These are phyloP conservation scores for Chytriomyces sp. DNA, from an alignment of 192 early-diverging fungal genomes.

Conservation along the genomic window DNA sequence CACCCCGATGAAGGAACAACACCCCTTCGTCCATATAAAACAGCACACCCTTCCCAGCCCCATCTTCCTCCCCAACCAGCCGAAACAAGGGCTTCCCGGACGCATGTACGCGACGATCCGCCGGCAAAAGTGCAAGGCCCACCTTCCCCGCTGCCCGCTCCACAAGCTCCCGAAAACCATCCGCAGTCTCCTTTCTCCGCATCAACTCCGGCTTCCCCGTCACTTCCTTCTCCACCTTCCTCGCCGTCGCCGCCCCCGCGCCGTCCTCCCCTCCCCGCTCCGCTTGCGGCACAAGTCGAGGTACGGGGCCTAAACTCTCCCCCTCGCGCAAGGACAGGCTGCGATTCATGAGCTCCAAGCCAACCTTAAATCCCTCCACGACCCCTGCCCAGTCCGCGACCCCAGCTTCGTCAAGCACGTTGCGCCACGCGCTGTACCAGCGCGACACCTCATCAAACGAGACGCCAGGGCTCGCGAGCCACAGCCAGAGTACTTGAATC, in stretches of 20 bases:
- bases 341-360: constrained; percentile 72
- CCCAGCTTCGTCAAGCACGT: constrained; percentile 48
- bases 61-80: constrained; percentile 48
- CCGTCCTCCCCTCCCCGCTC: constrained; percentile 9
- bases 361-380: constrained; percentile 60
- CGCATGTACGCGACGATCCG: constrained; percentile 49
- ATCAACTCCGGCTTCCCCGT: constrained; percentile 27
- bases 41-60: constrained; percentile 40
- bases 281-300: constrained; percentile 32
- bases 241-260: not conserved
- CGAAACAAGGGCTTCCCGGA: constrained; percentile 62
- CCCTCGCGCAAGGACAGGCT: constrained; percentile 35
- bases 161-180: constrained; percentile 61
- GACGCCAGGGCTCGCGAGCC: constrained; percentile 59
- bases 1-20: constrained; percentile 50
- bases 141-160: constrained; percentile 57
- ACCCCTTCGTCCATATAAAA: constrained; percentile 68
- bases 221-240: constrained; percentile 2
- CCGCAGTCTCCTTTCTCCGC: constrained; percentile 29
- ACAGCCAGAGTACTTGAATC: constrained; percentile 67
- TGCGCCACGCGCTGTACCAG: constrained; percentile 75
- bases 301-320: constrained; percentile 32
- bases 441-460: constrained; percentile 64
- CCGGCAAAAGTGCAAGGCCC: constrained; percentile 58
- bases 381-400: constrained; percentile 50